These are phyloP conservation scores for Xylaria digitata DNA, from an alignment of 2,329 filamentous ascomycete genomes.

Conservation along the genomic window DNA sequence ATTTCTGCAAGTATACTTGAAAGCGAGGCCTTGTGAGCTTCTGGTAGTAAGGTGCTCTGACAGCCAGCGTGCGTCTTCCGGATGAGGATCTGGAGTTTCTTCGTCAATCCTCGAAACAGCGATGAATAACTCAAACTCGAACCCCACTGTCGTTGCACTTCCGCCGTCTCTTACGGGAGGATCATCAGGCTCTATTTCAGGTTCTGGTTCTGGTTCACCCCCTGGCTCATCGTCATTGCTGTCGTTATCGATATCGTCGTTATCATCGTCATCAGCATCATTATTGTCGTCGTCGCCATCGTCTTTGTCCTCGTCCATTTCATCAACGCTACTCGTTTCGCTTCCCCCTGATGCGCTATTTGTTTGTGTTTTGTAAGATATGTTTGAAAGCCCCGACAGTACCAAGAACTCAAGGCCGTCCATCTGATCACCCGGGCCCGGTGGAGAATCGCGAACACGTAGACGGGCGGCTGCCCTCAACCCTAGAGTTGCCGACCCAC, in stretches of 20 bases:
- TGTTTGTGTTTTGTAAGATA: no score
- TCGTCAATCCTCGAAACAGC: slow-evolving; percentile 7
- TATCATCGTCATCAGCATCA: no score
- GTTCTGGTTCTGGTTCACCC: no score
- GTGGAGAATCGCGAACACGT: neutral
- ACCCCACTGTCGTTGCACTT: slow-evolving; percentile 39
- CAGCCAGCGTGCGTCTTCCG: slow-evolving; percentile 33
- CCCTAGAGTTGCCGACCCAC: neutral
- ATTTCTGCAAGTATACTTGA: slow-evolving; percentile 33
- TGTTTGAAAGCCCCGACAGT: no score
- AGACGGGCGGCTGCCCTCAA: neutral
- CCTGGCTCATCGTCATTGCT: neutral
- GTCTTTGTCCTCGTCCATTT: neutral
- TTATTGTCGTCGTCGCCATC: neutral
- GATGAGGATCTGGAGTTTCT: slow-evolving; percentile 35
- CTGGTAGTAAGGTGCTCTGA: slow-evolving; percentile 3
- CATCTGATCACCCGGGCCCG: neutral
- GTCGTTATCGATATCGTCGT: neutral
- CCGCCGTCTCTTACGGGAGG: neutral
- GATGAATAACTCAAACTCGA: slow-evolving; percentile 41
- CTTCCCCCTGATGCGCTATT: no score
- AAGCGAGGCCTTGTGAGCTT: neutral
- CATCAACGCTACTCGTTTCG: no score
- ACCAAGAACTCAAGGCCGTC: no score
- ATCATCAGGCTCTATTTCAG: slow-evolving; percentile 9